Conservation (phyloP, 768 basidiomycete species). For the Paxillus involutus region DNA sequence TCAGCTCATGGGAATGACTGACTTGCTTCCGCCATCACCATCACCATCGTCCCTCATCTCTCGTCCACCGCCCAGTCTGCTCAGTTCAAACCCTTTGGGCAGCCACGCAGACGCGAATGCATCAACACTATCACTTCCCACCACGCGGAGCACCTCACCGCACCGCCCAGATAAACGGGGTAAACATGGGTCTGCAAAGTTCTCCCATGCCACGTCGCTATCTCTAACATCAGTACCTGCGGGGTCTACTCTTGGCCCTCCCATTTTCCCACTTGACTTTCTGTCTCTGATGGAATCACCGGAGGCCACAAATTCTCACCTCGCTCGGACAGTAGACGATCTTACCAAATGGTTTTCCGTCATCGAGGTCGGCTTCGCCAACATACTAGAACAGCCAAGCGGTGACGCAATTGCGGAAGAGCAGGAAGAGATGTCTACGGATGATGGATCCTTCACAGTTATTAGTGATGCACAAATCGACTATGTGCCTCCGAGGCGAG, state of each 20-base stretch:
- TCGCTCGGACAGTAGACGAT: slow-evolving; percentile 73
- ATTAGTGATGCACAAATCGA: slow-evolving; percentile 7
- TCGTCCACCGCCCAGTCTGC: slow-evolving; percentile 39
- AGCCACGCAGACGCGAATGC: slow-evolving; percentile 33
- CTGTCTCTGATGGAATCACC: slow-evolving; percentile 48
- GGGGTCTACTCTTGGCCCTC: slow-evolving; percentile 11
- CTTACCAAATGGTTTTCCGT: slow-evolving; percentile 74
- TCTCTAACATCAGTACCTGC: slow-evolving; percentile 35
- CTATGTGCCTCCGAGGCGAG: not conserved
- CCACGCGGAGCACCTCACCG: slow-evolving; percentile 33
- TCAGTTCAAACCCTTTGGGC: slow-evolving; percentile 29
- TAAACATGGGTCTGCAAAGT: slow-evolving; percentile 20
- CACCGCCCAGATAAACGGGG: slow-evolving; percentile 22
- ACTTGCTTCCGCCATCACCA: slow-evolving; percentile 76
- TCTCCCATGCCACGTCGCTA: slow-evolving; percentile 30
- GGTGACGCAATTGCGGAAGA: slow-evolving; percentile 66
- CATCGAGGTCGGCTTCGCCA: slow-evolving; percentile 69
- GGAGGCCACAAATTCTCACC: slow-evolving; percentile 64
- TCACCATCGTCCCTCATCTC: slow-evolving; percentile 40
- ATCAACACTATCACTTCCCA: slow-evolving; percentile 42
- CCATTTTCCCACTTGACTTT: slow-evolving; percentile 41
- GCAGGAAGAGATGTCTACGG: slow-evolving; percentile 43
- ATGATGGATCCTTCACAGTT: slow-evolving; percentile 13
- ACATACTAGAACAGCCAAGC: slow-evolving; percentile 55
- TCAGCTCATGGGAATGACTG: slow-evolving; percentile 51